Evolutionary conservation across 352 stramenopile species (phyloP).

Genomic region (Pythium pectinolyticum): DNA sequence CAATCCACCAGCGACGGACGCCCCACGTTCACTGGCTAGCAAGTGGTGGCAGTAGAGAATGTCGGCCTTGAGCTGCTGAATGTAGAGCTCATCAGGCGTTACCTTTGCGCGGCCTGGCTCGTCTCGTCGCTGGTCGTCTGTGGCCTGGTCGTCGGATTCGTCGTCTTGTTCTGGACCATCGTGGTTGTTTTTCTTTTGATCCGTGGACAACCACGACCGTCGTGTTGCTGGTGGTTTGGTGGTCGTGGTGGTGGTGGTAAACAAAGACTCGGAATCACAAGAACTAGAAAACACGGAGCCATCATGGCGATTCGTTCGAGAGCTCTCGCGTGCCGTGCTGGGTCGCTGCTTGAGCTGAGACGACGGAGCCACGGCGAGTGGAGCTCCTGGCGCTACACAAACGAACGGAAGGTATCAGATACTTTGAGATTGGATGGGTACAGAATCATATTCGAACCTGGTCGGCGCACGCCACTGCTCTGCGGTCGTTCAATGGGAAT

Average conservation of each 20-base stretch:
- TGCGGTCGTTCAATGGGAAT: conserved; percentile 31
- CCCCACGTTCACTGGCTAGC: not conserved
- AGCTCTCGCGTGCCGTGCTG: conserved; percentile 48
- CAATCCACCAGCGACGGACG: not conserved
- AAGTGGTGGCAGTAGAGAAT: conserved; percentile 44
- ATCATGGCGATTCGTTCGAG: conserved; percentile 2
- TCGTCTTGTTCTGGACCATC: not conserved
- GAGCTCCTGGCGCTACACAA: not conserved
- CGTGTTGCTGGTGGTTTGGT: too few species aligned
- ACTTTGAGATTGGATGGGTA: not conserved
- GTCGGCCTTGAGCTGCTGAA: conserved; percentile 58
- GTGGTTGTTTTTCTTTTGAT: not conserved
- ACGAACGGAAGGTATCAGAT: not conserved
- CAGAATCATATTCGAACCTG: conserved; percentile 23
- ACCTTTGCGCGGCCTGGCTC: not conserved
- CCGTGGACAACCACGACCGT: too few species aligned
- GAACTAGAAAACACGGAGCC: not conserved
- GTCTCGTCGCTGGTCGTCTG: conserved; percentile 13
- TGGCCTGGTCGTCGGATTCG: not conserved
- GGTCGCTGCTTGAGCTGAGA: conserved; percentile 40
- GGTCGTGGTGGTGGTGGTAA: not conserved
- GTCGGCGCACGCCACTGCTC: conserved; percentile 46
- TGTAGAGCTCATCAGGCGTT: conserved; percentile 41
- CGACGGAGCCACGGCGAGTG: not conserved
- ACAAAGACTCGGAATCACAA: not conserved